Conservation (phyloP, 2,329 filamentous ascomycete species). For the Aspergillus cejpii region DNA sequence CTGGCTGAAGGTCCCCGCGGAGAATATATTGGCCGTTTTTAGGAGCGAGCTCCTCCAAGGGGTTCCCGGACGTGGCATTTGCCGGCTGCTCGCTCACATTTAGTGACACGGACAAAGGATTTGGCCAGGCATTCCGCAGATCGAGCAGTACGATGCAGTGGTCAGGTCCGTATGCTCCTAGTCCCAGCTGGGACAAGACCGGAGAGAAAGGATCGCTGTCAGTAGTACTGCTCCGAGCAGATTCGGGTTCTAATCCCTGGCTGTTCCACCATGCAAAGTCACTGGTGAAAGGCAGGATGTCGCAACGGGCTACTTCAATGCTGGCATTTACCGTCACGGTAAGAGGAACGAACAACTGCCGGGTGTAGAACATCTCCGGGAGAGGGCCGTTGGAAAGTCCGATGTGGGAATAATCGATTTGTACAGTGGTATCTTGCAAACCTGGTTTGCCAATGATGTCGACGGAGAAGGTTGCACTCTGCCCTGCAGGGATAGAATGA, state of each 20-base stretch:
- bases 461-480: conserved; percentile 66
- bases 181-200: conserved; percentile 40
- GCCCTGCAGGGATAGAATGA: conserved; percentile 59
- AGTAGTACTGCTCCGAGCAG: conserved; percentile 13
- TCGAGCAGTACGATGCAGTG: conserved; percentile 77
- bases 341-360: conserved; percentile 72
- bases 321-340: conserved; percentile 89
- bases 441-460: conserved; percentile 83
- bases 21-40: conserved; percentile 27
- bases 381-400: conserved; percentile 63
- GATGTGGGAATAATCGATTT: conserved; percentile 82
- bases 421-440: conserved; percentile 68
- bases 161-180: conserved; percentile 46
- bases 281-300: conserved; percentile 66
- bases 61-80: conserved; percentile 3
- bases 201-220: conserved; percentile 41
- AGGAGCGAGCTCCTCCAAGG: conserved; percentile 15
- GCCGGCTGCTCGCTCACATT: conserved; percentile 35
- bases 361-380: conserved; percentile 69
- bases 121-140: conserved; percentile 84
- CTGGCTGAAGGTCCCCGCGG: conserved; percentile 48
- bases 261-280: conserved; percentile 58
- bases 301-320: conserved; percentile 71
- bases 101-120: conserved; percentile 62
- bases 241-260: conserved; percentile 8